phyloP scores from a whole-genome alignment of 306 rosid genomes.

The Trifolium dubium region DNA sequence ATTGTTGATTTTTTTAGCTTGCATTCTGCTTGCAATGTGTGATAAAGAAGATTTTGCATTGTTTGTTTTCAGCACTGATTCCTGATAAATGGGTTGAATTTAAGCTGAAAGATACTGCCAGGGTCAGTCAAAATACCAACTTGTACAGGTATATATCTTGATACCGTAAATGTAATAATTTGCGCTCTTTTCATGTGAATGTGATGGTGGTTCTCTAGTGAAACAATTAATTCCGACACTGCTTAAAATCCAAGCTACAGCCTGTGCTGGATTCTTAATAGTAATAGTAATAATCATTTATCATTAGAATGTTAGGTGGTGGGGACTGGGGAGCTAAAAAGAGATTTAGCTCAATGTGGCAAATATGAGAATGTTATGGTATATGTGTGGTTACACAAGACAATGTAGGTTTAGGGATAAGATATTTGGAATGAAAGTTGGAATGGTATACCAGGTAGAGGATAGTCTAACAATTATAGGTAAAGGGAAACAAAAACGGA shows the following conservation, averaged over 20 bases:
- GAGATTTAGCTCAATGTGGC: no score
- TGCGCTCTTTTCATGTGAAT: no score
- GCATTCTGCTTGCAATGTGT: slow-evolving; percentile 9
- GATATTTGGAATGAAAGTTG: neutral
- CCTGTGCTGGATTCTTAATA: no score
- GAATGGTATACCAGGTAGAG: neutral
- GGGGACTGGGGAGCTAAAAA: neutral
- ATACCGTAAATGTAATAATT: no score
- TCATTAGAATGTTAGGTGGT: neutral
- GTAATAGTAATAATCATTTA: no score
- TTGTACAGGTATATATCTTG: slow-evolving; percentile 80
- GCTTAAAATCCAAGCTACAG: no score
- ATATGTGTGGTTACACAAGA: neutral
- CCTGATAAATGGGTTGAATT: slow-evolving; percentile 80
- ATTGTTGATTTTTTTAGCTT: slow-evolving; percentile 5
- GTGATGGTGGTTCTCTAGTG: no score
- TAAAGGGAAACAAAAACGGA: neutral
- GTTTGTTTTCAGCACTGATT: slow-evolving; percentile 62
- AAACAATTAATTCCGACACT: no score
- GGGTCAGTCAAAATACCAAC: slow-evolving; percentile 84
- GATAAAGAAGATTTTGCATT: slow-evolving; percentile 2
- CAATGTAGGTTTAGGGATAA: neutral
- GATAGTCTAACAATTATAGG: slow-evolving; percentile 6
- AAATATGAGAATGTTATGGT: neutral
- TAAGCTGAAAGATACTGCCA: slow-evolving; percentile 89